phyloP scores from a whole-genome alignment of 345 rosid species.

The Firmiana major region DNA sequence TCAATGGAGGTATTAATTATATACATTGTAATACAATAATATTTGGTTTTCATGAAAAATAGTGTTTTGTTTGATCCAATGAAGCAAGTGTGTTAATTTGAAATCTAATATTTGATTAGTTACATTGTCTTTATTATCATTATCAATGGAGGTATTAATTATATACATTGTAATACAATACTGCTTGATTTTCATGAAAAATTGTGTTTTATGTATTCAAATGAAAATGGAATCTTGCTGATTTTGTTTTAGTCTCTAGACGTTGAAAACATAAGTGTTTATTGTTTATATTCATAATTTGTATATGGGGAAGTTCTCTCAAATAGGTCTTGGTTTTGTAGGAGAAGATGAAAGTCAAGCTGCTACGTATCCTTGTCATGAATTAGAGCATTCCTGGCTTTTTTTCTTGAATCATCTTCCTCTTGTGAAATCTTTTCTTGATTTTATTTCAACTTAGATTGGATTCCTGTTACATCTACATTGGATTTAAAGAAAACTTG shows the following conservation, averaged over 20 bases:
- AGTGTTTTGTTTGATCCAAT: no score
- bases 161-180: no score
- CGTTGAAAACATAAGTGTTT: background rate
- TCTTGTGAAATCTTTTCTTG: background rate
- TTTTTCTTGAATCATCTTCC: background rate
- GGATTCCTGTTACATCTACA: background rate
- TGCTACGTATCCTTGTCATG: constrained; percentile 58
- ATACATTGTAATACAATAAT: no score
- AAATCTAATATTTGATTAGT: no score
- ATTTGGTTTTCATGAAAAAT: no score
- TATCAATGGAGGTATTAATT: no score
- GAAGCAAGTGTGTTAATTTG: no score
- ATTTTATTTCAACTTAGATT: background rate
- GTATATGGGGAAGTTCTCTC: background rate
- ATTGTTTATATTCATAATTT: background rate
- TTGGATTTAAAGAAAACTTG: background rate
- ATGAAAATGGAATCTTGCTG: constrained; percentile 7
- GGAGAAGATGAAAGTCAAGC: constrained; percentile 55
- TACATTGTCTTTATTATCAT: no score
- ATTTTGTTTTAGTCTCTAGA: background rate
- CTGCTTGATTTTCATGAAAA: no score
- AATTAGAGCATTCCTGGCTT: background rate
- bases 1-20: no score
- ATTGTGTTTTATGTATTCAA: no score
- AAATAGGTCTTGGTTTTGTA: constrained; percentile 18